phyloP scores from a whole-genome alignment of 441 rosid species.

The Adansonia gregorii region DNA sequence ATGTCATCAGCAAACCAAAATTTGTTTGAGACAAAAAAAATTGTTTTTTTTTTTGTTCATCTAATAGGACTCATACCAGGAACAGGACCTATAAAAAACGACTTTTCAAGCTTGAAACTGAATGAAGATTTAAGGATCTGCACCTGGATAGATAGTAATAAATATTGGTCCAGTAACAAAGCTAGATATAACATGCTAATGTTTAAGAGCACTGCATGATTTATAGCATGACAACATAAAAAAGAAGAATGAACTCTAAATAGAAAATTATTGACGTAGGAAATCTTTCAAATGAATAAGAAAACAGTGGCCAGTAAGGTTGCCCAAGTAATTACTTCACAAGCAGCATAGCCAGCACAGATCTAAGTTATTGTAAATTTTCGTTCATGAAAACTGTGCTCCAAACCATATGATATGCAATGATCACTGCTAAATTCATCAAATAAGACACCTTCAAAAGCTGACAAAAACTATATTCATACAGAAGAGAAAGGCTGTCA shows the following conservation, averaged over 20 bases:
- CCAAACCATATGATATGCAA: neutral
- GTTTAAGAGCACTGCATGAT: too few relatives aligned
- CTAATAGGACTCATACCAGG: neutral
- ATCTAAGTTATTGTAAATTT: neutral
- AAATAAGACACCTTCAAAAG: neutral
- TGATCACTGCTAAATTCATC: neutral
- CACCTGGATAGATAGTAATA: too few relatives aligned
- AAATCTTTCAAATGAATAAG: too few relatives aligned
- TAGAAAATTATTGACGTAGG: neutral
- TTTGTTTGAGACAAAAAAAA: too few relatives aligned
- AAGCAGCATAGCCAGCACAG: neutral
- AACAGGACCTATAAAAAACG: neutral
- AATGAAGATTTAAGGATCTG: constrained; percentile 1
- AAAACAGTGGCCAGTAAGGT: too few relatives aligned
- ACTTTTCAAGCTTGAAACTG: constrained; percentile 9
- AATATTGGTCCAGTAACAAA: too few relatives aligned
- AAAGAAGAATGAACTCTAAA: neutral
- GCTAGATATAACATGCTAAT: too few relatives aligned
- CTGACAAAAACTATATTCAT: constrained; percentile 9
- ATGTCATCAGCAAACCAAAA: constrained; percentile 10
- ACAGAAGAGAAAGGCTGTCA: constrained; percentile 28
- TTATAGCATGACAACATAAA: too few relatives aligned
- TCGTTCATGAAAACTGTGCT: neutral
- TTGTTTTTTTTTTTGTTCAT: neutral
- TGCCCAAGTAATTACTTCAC: neutral